These are phyloP conservation scores for Torrubiella hemipterigena DNA, from an alignment of 2,329 filamentous ascomycete genomes.

Conservation along the genomic window DNA sequence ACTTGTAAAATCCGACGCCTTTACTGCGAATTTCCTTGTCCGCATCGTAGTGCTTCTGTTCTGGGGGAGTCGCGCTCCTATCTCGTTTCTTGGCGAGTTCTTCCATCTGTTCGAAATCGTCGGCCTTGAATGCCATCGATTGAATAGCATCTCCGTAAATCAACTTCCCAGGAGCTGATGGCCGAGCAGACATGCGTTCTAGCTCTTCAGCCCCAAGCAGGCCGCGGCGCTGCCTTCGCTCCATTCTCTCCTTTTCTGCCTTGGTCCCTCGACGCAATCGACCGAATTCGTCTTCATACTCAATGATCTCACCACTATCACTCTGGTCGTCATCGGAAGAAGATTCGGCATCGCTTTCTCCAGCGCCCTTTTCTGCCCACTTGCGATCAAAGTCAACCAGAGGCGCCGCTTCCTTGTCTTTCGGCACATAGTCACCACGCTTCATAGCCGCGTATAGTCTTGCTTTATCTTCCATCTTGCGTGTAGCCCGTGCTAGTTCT, in stretches of 20 bases:
- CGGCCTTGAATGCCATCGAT: conserved; percentile 67
- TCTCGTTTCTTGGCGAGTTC: conserved; percentile 68
- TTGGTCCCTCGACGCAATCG: conserved; percentile 64
- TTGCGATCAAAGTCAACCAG: conserved; percentile 94
- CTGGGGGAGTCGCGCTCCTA: conserved; percentile 66
- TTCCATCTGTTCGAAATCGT: conserved; percentile 62
- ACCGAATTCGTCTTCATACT: conserved; percentile 88
- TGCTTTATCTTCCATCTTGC: conserved; percentile 83
- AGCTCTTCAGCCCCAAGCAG: conserved; percentile 47
- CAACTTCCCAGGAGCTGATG: conserved; percentile 52
- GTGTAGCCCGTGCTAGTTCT: conserved; percentile 58
- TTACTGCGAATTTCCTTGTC: conserved; percentile 73
- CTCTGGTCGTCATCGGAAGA: conserved; percentile 25
- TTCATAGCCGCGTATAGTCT: conserved; percentile 83
- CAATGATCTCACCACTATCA: conserved; percentile 52
- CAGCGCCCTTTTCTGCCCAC: conserved; percentile 64
- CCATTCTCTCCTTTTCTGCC: conserved; percentile 52
- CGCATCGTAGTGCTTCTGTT: conserved; percentile 76
- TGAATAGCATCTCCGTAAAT: conserved; percentile 85
- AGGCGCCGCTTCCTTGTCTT: conserved; percentile 50
- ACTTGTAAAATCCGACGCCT: conserved; percentile 85
- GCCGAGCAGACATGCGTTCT: conserved; percentile 57
- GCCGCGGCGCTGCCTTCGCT: conserved; percentile 38
- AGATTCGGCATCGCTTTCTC: conserved; percentile 37
- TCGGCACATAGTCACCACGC: conserved; percentile 67